Base-by-base conservation (phyloP, 768 basidiomycete genomes). In the Fibroporia radiculosa region DNA sequence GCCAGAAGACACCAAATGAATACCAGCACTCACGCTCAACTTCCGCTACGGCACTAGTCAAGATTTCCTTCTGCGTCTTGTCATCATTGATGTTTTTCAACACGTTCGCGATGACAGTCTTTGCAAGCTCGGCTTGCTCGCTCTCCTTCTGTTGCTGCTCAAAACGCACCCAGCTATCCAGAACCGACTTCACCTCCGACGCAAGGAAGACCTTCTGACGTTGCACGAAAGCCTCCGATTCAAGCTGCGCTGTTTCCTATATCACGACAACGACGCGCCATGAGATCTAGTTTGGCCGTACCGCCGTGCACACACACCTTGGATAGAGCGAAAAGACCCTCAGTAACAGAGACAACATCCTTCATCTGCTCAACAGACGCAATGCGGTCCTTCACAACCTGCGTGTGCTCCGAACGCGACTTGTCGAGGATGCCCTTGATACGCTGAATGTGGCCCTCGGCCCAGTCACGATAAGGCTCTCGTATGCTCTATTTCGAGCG, bases 111-210 rank as follows among this genome's bases (percentile, higher is more conserved):
- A 96, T 87, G 62, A 99, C 85, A 41, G 73, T 69, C 75, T 84
- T 82, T 52, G 92, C 84, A 46, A 99, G 81, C 40, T 90, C 87
- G 25, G 81, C 75, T 77, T 99, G 96, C 71, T 99, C 92, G 60
- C 78, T 85, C 74, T 99, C 93, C 74, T 96, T 92, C 61, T 80
- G 74, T 63, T 93, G 90, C 62, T 96, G 93, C 73, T 98, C 95
- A 68, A 82, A 93, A 62, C 96, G 87, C 46, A 93, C 95, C 93
- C 93, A 96, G 64, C 87, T 89, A 73, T 98, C 96, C 45, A 99
- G 80, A 31, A 98, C 93, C 24, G 83, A 57, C 71, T 97, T 98
- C 60, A 97, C 71, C 70, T 99, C 96, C 34, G 85, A 52, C 24
- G 93, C 81, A 59, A 98, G 70, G 33, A 78, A 81, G 48, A 84